A percentile compares a stretch with the other conserved stretches of the same genome.
Evolutionary conservation across 768 basidiomycete genomes (phyloP).

Genomic region (Mrakia hoshinonis): DNA sequence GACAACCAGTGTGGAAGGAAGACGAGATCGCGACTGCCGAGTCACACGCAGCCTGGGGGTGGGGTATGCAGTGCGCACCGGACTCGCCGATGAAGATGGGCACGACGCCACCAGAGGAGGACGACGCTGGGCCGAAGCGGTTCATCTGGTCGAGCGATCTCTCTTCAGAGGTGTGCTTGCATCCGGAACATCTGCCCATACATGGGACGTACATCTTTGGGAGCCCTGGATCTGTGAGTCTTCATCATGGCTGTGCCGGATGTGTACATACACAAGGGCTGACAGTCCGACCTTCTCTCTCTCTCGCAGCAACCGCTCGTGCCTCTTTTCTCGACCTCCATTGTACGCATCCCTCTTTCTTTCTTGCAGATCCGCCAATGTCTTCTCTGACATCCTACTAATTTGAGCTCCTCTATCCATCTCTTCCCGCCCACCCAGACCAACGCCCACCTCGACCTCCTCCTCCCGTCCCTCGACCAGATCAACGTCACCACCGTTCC

Average conservation of each 20-base stretch:
- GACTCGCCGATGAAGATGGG: no score
- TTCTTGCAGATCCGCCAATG: background rate
- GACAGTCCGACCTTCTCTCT: background rate
- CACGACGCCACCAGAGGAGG: background rate
- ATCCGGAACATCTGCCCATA: background rate
- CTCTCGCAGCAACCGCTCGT: background rate
- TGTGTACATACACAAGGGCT: background rate
- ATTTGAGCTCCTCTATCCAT: no score
- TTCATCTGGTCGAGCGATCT: background rate
- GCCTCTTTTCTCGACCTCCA: background rate
- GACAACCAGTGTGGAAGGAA: background rate
- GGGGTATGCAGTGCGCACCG: no score
- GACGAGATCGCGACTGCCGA: no score
- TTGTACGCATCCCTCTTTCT: background rate
- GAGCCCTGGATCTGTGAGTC: background rate
- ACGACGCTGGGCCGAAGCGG: background rate
- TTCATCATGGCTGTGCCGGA: background rate
- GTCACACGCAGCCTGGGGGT: no score
- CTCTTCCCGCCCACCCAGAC: background rate
- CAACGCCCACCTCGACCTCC: constrained; percentile 12
- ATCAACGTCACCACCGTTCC: constrained; percentile 12
- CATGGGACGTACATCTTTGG: constrained; percentile 18
- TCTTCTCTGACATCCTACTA: no score
- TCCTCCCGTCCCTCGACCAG: constrained; percentile 11
- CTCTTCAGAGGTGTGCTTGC: background rate